Percentiles rank a stretch among this genome's conserved stretches.
phyloP scores from a whole-genome alignment of 345 rosid genomes.

The Carallia brachiata region DNA sequence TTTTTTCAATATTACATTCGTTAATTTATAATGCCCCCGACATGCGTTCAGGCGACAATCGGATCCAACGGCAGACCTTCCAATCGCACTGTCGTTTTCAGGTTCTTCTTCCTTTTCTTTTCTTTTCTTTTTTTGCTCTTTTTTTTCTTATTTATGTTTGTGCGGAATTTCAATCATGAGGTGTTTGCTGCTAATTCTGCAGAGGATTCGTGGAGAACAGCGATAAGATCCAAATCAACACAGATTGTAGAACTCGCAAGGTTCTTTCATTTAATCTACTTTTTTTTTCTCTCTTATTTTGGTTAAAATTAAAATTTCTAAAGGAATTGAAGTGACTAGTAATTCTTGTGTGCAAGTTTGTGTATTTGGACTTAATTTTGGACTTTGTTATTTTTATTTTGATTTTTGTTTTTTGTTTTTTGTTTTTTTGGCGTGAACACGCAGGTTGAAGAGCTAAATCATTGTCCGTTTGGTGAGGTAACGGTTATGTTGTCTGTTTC shows the following conservation, averaged over 20 bases:
- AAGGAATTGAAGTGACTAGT: no score
- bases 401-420: background rate
- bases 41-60: slow-evolving; percentile 59
- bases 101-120: slow-evolving; percentile 31
- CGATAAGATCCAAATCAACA: slow-evolving; percentile 62
- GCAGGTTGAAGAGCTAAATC: slow-evolving; percentile 80
- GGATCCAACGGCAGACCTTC: slow-evolving; percentile 77
- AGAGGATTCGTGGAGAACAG: slow-evolving; percentile 76
- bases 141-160: background rate
- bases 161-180: slow-evolving; percentile 4
- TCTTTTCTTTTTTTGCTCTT: background rate
- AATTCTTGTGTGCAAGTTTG: background rate
- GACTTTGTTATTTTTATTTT: background rate
- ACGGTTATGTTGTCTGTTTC: background rate
- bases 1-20: background rate
- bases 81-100: slow-evolving; percentile 83
- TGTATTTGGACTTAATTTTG: background rate
- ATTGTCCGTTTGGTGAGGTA: slow-evolving; percentile 84
- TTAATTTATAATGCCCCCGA: background rate
- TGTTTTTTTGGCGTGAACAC: slow-evolving; percentile 12
- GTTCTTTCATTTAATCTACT: slow-evolving; percentile 20
- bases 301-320: no score
- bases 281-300: background rate
- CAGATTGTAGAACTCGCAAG: slow-evolving; percentile 69
- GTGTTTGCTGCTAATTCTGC: slow-evolving; percentile 8